Evolutionary conservation across 1,284 basidiomycete genomes (phyloP), one percentile per base, ranked within the genome.

Genomic region (Austroboletus rostrupii): DNA sequence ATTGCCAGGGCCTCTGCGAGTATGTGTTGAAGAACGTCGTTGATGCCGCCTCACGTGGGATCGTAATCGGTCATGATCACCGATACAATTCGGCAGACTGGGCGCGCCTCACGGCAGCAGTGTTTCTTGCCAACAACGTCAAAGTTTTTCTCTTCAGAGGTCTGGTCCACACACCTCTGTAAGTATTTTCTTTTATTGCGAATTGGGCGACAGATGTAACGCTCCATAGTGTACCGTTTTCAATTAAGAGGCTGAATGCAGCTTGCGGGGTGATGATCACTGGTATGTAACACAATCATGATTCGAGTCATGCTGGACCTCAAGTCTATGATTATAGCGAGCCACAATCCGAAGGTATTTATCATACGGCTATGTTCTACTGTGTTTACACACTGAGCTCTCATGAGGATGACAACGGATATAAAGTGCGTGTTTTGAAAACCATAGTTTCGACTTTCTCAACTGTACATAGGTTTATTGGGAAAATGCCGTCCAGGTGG

Each of bases 221-320:
- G 2, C 49, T 36, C 33, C 14, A 17, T 3, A 51, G 86, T 62
- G 85, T 92, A 8, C 91, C 91, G 0, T 92, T 91, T 64, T 78
- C 79, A 31, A 78, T 92, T 14, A 83, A 81, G 57, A 72, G 66
- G 44, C 62, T 90, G 36, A 70, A 72, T 17, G 88, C 90, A 8
- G 84, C 85, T 3, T 87, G 85, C 50, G 90, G 91, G 23, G 81
- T 93, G 4, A 93, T 93, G 91, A 87, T 93, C 48, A 93, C 91
- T 55, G 86, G 87, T 85, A 47, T 21, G 67, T 57, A 19, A 17
- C 43, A 21, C 26, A 19, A 37, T 16, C 21, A 23, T 10, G 17
- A 37, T 21, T 23, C 11, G 26, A 9, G 47, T 37, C 36, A n/a
- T 49, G 19, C 23, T 26, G 9, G 2, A n/a, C 13, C 13, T 28